Conservation (phyloP, 2,329 filamentous ascomycete species). For the Penicillium brasilianum region DNA sequence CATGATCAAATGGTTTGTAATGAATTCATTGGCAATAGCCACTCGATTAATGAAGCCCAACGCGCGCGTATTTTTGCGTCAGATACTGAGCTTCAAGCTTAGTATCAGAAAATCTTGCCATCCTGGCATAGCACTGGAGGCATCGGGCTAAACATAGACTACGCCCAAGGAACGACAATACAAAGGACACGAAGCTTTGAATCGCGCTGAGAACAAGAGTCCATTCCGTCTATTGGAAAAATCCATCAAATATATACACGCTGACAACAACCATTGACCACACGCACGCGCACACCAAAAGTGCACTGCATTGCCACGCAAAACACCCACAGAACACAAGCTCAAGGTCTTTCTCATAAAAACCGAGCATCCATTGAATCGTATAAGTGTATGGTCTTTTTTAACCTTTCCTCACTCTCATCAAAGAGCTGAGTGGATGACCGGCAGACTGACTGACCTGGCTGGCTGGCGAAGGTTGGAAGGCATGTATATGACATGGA, state of each 20-base stretch:
- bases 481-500: slow-evolving; percentile 13
- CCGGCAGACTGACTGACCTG: slow-evolving; percentile 1
- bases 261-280: slow-evolving; percentile 24
- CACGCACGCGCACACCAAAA: slow-evolving; percentile 21
- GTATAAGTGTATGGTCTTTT: background rate
- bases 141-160: too few species aligned
- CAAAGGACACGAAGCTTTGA: background rate
- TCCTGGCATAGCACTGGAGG: too few species aligned
- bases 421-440: slow-evolving; percentile 6
- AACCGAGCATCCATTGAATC: background rate
- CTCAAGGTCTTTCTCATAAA: slow-evolving; percentile 5
- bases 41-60: too few species aligned
- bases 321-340: slow-evolving; percentile 14
- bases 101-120: too few species aligned
- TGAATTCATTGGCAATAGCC: too few species aligned
- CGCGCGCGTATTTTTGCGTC: too few species aligned
- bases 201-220: slow-evolving; percentile 31
- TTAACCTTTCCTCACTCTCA: slow-evolving; percentile 8
- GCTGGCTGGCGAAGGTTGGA: background rate
- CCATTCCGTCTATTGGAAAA: slow-evolving; percentile 41
- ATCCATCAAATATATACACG: slow-evolving; percentile 37
- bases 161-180: too few species aligned
- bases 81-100: too few species aligned
- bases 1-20: background rate
- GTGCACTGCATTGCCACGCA: slow-evolving; percentile 8